phyloP scores from a whole-genome alignment of 768 basidiomycete species.

The Hygrocybe coccinea region DNA sequence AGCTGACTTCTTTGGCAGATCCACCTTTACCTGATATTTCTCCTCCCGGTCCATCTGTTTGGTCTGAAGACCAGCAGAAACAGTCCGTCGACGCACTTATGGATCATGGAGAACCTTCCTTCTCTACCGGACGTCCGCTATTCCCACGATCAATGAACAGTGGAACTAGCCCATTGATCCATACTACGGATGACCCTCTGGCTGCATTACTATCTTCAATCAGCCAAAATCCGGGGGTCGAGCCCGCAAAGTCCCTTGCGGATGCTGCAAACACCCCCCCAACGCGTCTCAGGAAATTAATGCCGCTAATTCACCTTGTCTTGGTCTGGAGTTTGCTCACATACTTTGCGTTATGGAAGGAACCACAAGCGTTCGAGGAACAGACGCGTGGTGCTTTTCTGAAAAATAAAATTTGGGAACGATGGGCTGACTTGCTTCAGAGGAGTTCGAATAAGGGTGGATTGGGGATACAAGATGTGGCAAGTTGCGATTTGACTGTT shows the following conservation, averaged over 20 bases:
- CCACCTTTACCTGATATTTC: slow-evolving; percentile 36
- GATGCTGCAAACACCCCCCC: slow-evolving; percentile 25
- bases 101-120: slow-evolving; percentile 23
- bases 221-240: slow-evolving; percentile 11
- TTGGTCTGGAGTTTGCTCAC: slow-evolving; percentile 60
- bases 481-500: slow-evolving; percentile 28
- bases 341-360: slow-evolving; percentile 63
- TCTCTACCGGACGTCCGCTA: slow-evolving; percentile 2
- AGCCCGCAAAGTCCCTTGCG: slow-evolving; percentile 26
- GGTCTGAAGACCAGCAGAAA: slow-evolving; percentile 65
- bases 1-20: slow-evolving; percentile 22
- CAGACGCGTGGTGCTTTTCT: slow-evolving; percentile 30
- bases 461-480: slow-evolving; percentile 55
- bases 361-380: slow-evolving; percentile 49
- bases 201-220: slow-evolving; percentile 16
- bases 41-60: slow-evolving; percentile 50
- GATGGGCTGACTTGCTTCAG: slow-evolving; percentile 58
- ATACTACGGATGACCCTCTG: no score
- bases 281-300: slow-evolving; percentile 51
- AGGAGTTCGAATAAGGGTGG: slow-evolving; percentile 28
- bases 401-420: slow-evolving; percentile 38
- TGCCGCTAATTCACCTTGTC: slow-evolving; percentile 63
- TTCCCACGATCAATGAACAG: neutral
- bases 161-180: slow-evolving; percentile 15
- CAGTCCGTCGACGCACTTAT: slow-evolving; percentile 67